phyloP scores from a whole-genome alignment of 495 filamentous ascomycete species.

The Haplographium delicatum region DNA sequence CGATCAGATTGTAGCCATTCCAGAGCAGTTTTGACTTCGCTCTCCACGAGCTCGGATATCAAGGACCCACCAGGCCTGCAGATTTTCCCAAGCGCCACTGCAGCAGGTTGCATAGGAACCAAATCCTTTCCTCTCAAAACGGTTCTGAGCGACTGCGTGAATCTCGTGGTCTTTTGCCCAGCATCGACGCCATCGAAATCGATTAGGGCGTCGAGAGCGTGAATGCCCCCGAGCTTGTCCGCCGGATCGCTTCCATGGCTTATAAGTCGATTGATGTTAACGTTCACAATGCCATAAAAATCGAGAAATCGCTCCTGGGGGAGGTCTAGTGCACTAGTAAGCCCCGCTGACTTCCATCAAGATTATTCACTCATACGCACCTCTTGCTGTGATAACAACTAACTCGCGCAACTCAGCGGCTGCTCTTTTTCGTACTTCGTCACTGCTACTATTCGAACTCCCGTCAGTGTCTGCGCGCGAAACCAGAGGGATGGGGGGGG shows the following conservation, averaged over 20 bases:
- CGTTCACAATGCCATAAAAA: constrained; percentile 75
- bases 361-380: constrained; percentile 16
- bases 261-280: constrained; percentile 67
- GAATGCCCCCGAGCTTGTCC: constrained; percentile 85
- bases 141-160: constrained; percentile 80
- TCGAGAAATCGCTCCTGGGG: constrained; percentile 67
- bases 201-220: constrained; percentile 86
- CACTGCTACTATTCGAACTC: constrained; percentile 15
- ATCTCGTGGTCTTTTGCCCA: constrained; percentile 88
- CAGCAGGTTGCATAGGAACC: constrained; percentile 78
- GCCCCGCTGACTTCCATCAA: neutral
- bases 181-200: constrained; percentile 94
- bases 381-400: constrained; percentile 35
- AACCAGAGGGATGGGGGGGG: neutral
- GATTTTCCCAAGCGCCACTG: constrained; percentile 79
- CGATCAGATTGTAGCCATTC: constrained; percentile 96
- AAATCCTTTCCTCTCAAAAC: constrained; percentile 86
- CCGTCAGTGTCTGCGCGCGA: neutral
- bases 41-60: constrained; percentile 93
- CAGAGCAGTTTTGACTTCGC: constrained; percentile 88
- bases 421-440: constrained; percentile 37
- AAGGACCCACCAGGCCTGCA: constrained; percentile 89
- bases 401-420: constrained; percentile 37
- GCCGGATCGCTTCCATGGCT: constrained; percentile 77
- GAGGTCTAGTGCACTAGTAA: constrained; percentile 51